Percentiles rank a stretch among this genome's conserved stretches.
Conservation (phyloP, 1,284 basidiomycete genomes). For the Pseudozyma hubeiensis region DNA sequence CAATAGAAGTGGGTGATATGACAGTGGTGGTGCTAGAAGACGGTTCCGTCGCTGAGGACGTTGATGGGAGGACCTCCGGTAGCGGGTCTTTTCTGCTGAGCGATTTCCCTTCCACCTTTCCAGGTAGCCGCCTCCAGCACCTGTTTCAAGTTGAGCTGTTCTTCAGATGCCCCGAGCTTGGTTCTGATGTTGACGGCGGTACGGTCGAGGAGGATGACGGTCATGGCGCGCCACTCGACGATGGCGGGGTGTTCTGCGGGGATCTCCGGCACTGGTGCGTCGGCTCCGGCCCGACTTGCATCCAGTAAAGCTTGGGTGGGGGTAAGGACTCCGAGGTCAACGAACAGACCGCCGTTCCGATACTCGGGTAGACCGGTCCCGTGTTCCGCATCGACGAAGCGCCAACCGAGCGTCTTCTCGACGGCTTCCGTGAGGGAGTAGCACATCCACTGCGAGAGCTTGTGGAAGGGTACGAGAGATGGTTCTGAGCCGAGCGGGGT, state of each 20-base stretch:
- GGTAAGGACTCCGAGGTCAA: conserved; percentile 77
- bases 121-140: conserved; percentile 93
- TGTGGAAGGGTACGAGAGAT: conserved; percentile 89
- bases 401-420: conserved; percentile 76
- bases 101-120: conserved; percentile 91
- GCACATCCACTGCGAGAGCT: conserved; percentile 82
- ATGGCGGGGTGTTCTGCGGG: conserved; percentile 86
- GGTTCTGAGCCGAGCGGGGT: neutral
- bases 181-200: conserved; percentile 36
- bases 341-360: conserved; percentile 76
- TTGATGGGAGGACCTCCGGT: conserved; percentile 84
- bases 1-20: too few species aligned
- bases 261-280: conserved; percentile 66
- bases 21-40: conserved; percentile 11
- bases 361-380: conserved; percentile 73
- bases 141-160: conserved; percentile 80
- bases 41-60: conserved; percentile 45
- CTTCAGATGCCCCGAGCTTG: conserved; percentile 65
- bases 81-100: conserved; percentile 78
- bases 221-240: conserved; percentile 94
- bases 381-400: conserved; percentile 78
- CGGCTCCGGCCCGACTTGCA: conserved; percentile 72
- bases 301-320: conserved; percentile 49
- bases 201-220: conserved; percentile 80
- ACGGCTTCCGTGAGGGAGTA: conserved; percentile 60